A percentile compares a stretch with the other conserved stretches of the same genome.
Evolutionary conservation across 2,329 filamentous ascomycete species (phyloP).

Genomic region (Colletotrichum cordylinicola): DNA sequence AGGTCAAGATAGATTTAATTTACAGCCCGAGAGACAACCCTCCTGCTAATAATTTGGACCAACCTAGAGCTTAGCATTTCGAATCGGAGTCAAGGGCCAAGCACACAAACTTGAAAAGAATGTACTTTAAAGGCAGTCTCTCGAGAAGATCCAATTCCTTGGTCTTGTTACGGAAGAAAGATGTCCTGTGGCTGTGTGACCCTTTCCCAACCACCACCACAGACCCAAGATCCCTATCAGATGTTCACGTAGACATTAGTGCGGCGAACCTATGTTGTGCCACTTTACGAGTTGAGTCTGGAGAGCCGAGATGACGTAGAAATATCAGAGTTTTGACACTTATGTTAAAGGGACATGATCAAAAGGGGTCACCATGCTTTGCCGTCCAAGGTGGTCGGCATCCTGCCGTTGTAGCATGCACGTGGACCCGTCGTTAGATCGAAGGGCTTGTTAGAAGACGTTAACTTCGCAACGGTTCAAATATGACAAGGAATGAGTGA

Average conservation of each 20-base stretch:
- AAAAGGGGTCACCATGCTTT: background rate
- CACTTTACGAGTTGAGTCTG: background rate
- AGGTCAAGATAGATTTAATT: too few relatives aligned
- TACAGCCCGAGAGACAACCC: too few relatives aligned
- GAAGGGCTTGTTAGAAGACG: background rate
- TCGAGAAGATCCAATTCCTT: too few relatives aligned
- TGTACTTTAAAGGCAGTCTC: too few relatives aligned
- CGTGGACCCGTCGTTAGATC: background rate
- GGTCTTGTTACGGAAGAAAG: too few relatives aligned
- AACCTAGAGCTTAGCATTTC: too few relatives aligned
- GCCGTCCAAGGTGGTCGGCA: background rate
- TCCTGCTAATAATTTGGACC: too few relatives aligned
- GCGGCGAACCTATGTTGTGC: background rate
- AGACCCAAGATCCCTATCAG: too few relatives aligned
- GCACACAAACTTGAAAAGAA: too few relatives aligned
- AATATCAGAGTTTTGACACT: background rate
- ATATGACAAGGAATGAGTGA: background rate
- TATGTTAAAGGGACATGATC: background rate
- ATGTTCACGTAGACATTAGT: background rate
- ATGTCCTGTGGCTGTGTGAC: too few relatives aligned
- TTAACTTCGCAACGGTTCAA: rapidly evolving
- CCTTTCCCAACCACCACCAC: too few relatives aligned
- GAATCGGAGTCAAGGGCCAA: too few relatives aligned
- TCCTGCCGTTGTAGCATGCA: background rate
- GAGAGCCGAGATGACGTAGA: background rate